Percentiles rank a stretch among this genome's conserved stretches.
Evolutionary conservation across 352 stramenopile genomes (phyloP).

Genomic region (Elongisporangium undulatum): DNA sequence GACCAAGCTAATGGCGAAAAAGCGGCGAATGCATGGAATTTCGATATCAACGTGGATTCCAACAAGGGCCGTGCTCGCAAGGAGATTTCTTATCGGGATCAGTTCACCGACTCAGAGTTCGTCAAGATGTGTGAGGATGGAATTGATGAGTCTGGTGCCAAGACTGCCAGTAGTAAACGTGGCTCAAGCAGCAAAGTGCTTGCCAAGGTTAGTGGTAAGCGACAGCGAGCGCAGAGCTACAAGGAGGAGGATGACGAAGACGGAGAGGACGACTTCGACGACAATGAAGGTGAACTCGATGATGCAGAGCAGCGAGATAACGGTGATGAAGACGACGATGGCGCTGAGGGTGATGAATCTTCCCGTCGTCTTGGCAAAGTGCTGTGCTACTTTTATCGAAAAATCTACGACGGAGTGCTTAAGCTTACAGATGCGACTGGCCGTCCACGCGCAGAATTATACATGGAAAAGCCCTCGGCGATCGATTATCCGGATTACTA

Average conservation of each 20-base stretch:
- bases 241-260: constrained; percentile 13
- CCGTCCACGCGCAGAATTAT: constrained; percentile 64
- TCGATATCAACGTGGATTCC: constrained; percentile 42
- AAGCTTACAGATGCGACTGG: constrained; percentile 71
- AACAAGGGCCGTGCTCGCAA: constrained; percentile 68
- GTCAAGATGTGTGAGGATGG: constrained; percentile 87
- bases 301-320: constrained; percentile 8
- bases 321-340: constrained; percentile 15
- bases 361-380: constrained; percentile 53
- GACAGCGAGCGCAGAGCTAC: neutral
- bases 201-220: constrained; percentile 9
- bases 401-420: constrained; percentile 80
- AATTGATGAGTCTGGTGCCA: constrained; percentile 30
- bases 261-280: constrained; percentile 8
- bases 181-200: constrained; percentile 27
- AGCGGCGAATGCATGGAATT: constrained; percentile 56
- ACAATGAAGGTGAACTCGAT: constrained; percentile 14
- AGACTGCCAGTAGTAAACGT: constrained; percentile 15
- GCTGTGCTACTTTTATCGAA: constrained; percentile 78
- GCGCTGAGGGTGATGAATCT: constrained; percentile 41
- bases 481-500: constrained; percentile 90
- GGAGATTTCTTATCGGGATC: constrained; percentile 83
- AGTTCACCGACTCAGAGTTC: constrained; percentile 86
- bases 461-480: constrained; percentile 75
- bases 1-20: constrained; percentile 51